Evolutionary conservation across 2,329 filamentous ascomycete genomes (phyloP).

Genomic region (Fonsecaea pugnacius): DNA sequence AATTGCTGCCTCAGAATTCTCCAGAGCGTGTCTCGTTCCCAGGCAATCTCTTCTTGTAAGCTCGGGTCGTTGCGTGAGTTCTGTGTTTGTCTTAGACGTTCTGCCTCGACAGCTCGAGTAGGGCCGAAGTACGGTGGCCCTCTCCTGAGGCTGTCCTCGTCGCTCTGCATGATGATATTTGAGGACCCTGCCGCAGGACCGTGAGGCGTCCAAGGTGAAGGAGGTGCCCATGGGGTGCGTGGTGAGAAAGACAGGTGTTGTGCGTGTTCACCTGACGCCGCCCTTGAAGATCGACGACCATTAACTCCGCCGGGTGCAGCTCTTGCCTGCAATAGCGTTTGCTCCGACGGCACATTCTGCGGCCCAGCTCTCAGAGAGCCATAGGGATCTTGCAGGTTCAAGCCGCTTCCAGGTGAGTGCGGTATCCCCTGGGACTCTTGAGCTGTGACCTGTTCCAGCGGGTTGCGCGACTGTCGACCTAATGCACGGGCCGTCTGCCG

Average conservation of each 20-base stretch:
- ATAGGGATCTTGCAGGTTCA: background rate
- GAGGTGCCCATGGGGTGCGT: background rate
- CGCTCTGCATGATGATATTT: background rate
- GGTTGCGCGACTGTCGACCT: conserved; percentile 1
- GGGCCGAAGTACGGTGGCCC: background rate
- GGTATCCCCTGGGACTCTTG: background rate
- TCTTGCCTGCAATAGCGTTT: background rate
- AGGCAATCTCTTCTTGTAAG: background rate
- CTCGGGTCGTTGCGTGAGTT: background rate
- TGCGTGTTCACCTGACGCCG: background rate
- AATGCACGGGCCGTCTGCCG: background rate
- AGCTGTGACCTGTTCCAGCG: background rate
- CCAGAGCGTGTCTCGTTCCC: conserved; percentile 5
- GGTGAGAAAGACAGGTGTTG: background rate
- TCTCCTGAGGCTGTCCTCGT: background rate
- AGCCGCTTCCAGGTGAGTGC: background rate
- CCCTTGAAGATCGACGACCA: background rate
- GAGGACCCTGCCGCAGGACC: background rate
- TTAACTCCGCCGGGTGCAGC: background rate
- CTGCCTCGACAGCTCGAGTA: background rate
- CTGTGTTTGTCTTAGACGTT: background rate
- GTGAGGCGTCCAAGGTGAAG: background rate
- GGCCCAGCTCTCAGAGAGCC: background rate
- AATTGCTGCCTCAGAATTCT: background rate
- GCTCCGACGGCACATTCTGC: background rate